phyloP scores from a whole-genome alignment of 352 stramenopile genomes.

The Phytophthora crassamura region DNA sequence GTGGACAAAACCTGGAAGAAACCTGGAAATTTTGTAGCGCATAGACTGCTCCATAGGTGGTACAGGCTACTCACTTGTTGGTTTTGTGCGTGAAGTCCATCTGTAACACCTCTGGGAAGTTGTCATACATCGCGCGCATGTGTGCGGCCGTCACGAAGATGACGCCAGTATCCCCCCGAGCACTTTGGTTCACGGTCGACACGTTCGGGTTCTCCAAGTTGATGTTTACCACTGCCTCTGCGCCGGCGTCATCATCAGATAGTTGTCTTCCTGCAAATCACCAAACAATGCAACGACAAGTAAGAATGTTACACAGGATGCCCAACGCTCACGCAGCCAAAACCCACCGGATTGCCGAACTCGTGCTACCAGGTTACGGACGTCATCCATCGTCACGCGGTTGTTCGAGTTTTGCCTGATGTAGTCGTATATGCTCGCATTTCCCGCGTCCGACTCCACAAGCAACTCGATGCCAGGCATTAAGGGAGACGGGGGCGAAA shows the following conservation, averaged over 20 bases:
- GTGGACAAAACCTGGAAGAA: no score
- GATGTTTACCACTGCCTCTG: not conserved
- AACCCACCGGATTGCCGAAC: not conserved
- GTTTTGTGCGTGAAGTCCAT: slow-evolving; percentile 8
- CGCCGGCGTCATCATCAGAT: not conserved
- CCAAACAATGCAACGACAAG: not conserved
- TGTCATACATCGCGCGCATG: no score
- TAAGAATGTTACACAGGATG: no score
- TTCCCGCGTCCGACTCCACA: not conserved
- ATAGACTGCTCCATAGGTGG: rapidly evolving
- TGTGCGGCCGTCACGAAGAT: no score
- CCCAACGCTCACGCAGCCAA: no score
- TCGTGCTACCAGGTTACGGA: not conserved
- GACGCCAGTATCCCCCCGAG: no score
- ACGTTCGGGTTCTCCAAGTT: not conserved
- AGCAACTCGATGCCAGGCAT: not conserved
- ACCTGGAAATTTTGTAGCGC: no score
- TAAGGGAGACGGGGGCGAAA: no score
- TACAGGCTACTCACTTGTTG: not conserved
- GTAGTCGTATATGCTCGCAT: not conserved
- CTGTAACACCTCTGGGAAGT: no score
- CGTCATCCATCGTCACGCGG: not conserved
- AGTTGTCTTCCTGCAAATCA: not conserved
- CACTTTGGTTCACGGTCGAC: not conserved
- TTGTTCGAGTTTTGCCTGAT: not conserved